Evolutionary conservation across 1,284 basidiomycete genomes (phyloP).

Genomic region (Sporisorium exsertum): DNA sequence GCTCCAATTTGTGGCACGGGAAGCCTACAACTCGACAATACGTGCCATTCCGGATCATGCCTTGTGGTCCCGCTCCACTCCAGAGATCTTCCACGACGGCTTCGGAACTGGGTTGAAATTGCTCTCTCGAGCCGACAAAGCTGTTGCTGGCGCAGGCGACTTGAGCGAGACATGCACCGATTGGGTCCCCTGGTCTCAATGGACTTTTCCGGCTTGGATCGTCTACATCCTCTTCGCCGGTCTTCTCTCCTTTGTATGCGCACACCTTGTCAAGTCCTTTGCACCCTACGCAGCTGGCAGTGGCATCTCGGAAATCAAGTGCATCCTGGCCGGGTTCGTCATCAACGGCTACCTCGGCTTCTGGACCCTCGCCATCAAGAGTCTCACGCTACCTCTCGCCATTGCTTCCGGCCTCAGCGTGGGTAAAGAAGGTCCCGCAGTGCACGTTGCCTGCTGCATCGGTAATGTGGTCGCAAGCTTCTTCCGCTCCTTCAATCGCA

Average conservation of each 20-base stretch:
- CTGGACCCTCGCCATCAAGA: conserved; percentile 92
- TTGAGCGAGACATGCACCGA: conserved; percentile 82
- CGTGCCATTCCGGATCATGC: conserved; percentile 21
- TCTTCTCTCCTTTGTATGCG: conserved; percentile 70
- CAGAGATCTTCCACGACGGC: conserved; percentile 74
- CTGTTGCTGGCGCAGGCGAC: conserved; percentile 17
- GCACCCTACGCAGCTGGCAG: conserved; percentile 97
- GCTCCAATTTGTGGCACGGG: background rate
- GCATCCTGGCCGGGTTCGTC: conserved; percentile 94
- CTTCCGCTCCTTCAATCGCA: conserved; percentile 85
- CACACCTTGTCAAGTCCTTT: conserved; percentile 86
- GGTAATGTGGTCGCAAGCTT: conserved; percentile 86
- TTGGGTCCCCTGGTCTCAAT: conserved; percentile 93
- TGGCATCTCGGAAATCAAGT: conserved; percentile 99
- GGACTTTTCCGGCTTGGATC: conserved; percentile 79
- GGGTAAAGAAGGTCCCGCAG: conserved; percentile 98
- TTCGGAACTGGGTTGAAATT: conserved; percentile 30
- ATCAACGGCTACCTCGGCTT: conserved; percentile 94
- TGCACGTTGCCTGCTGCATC: conserved; percentile 95
- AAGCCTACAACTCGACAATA: conserved; percentile 34
- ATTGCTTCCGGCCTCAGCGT: conserved; percentile 95
- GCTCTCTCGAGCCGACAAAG: conserved; percentile 24
- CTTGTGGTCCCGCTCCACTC: conserved; percentile 29
- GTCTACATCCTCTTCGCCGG: conserved; percentile 88
- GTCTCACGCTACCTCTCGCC: conserved; percentile 86